These are phyloP conservation scores for Cyberlindnera mycetangii DNA, from an alignment of 805 yeast genomes.

Conservation along the genomic window DNA sequence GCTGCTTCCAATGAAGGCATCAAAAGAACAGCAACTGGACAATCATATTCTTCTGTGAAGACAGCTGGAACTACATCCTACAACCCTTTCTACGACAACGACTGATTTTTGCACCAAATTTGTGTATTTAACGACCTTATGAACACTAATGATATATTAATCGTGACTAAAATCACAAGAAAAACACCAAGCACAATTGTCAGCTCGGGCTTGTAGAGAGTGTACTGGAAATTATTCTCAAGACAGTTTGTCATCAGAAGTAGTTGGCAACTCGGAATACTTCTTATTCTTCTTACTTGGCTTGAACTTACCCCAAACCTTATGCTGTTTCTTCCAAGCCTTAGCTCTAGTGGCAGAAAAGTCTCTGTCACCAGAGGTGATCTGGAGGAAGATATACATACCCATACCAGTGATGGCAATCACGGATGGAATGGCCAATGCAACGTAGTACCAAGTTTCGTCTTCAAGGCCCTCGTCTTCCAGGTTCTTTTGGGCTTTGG, in stretches of 20 bases:
- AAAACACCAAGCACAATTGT: too few species aligned
- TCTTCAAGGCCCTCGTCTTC: constrained; percentile 44
- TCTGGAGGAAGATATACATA: constrained; percentile 61
- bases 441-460: constrained; percentile 56
- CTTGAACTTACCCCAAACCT: constrained; percentile 38
- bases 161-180: too few species aligned
- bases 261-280: constrained; percentile 41
- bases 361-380: constrained; percentile 56
- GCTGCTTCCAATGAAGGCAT: not conserved
- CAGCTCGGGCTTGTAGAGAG: too few species aligned
- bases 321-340: constrained; percentile 35
- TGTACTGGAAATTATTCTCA: not conserved
- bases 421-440: constrained; percentile 64
- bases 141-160: not conserved
- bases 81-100: constrained; percentile 4
- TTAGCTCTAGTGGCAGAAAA: constrained; percentile 40
- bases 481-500: constrained; percentile 40
- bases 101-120: too few species aligned
- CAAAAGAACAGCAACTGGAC: not conserved
- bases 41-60: constrained; percentile 6
- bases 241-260: constrained; percentile 20
- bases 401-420: constrained; percentile 57
- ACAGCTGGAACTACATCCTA: constrained; percentile 19
- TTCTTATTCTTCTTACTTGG: constrained; percentile 35
- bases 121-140: constrained; percentile 1